A percentile compares a stretch with the other conserved stretches of the same genome.
phyloP scores from a whole-genome alignment of 2,329 filamentous ascomycete species.

The Penicillium digitatum region DNA sequence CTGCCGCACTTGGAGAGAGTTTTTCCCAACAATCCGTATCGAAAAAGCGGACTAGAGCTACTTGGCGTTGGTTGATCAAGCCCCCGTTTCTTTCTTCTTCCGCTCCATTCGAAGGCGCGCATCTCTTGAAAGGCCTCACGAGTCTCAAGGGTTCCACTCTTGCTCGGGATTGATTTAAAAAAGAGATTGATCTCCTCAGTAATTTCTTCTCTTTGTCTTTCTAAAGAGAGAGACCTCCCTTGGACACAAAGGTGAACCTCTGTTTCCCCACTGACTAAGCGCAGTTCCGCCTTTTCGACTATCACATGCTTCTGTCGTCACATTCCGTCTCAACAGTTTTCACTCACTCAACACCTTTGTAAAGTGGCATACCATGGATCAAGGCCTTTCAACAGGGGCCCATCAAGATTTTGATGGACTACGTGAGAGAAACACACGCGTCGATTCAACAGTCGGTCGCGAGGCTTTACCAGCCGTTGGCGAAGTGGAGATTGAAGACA shows the following conservation, averaged over 20 bases:
- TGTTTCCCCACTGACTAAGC: conserved; percentile 12
- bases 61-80: conserved; percentile 7
- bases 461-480: conserved; percentile 39
- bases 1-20: conserved; percentile 14
- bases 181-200: background rate
- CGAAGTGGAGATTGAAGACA: conserved; percentile 44
- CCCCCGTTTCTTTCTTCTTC: conserved; percentile 25
- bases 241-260: background rate
- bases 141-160: conserved; percentile 12
- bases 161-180: conserved; percentile 15
- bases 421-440: conserved; percentile 46
- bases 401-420: conserved; percentile 41
- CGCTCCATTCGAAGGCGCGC: conserved; percentile 25
- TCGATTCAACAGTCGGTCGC: conserved; percentile 46
- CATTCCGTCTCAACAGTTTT: conserved; percentile 20
- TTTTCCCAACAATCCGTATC: conserved; percentile 1
- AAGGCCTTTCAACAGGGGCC: conserved; percentile 37
- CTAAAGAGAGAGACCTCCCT: background rate
- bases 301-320: conserved; percentile 28
- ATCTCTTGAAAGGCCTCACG: conserved; percentile 6
- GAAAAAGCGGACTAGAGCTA: background rate
- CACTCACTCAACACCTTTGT: conserved; percentile 18
- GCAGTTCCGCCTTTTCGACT: conserved; percentile 10
- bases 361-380: conserved; percentile 32
- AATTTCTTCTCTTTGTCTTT: background rate